Evolutionary conservation across 2,329 filamentous ascomycete species (phyloP).

Genomic region (Erysiphe neolycopersici): DNA sequence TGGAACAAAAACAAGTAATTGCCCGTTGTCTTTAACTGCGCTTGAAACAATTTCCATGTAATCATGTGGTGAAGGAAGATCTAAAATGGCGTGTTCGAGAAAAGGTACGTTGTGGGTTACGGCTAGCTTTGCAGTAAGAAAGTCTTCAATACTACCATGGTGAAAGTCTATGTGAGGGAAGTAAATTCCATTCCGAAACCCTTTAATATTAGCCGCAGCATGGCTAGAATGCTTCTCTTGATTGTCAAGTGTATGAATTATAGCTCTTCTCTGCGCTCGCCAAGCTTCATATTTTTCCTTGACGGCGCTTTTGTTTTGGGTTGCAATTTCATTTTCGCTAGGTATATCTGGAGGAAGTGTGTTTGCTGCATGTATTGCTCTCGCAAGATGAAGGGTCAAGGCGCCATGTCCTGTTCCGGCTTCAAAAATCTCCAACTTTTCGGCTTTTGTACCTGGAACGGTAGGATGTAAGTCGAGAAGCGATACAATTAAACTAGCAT

Average conservation of each 20-base stretch:
- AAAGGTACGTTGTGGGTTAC: conserved; percentile 25
- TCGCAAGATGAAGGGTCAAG: conserved; percentile 46
- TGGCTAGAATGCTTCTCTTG: conserved; percentile 32
- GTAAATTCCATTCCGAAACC: conserved; percentile 46
- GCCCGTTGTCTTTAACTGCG: conserved; percentile 36
- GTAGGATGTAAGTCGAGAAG: conserved; percentile 48
- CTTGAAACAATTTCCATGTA: conserved; percentile 22
- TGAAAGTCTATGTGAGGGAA: conserved; percentile 47
- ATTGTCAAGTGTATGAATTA: conserved; percentile 52
- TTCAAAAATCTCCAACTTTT: conserved; percentile 48
- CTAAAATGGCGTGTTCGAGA: conserved; percentile 43
- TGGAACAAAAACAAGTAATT: conserved; percentile 45
- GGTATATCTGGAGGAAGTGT: conserved; percentile 19
- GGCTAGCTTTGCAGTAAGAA: conserved; percentile 26
- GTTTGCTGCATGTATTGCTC: conserved; percentile 52
- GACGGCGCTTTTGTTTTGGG: background rate
- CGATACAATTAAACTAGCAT: conserved; percentile 49
- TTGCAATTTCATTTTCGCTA: background rate
- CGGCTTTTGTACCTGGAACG: conserved; percentile 37
- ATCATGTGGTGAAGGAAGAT: conserved; percentile 36
- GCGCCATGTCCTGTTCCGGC: conserved; percentile 68
- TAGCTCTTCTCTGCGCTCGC: conserved; percentile 25
- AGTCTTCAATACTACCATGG: conserved; percentile 35
- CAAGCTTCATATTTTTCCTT: conserved; percentile 7
- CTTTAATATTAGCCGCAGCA: conserved; percentile 35